Conservation (phyloP, 2,329 filamentous ascomycete species). For the Fusarium tricinctum region DNA sequence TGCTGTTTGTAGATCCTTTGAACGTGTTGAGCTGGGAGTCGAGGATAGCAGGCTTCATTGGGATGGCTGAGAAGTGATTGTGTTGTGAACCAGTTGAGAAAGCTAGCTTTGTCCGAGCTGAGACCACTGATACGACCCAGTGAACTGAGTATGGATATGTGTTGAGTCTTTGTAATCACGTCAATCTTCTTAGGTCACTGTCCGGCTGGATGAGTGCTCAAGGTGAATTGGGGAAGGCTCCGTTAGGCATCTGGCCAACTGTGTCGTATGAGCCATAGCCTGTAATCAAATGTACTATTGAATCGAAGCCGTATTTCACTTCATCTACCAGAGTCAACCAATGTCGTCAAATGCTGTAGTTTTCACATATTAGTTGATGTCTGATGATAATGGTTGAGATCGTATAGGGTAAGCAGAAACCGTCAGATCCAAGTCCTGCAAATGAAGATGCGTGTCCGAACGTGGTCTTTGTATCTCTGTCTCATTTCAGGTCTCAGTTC, state of each 20-base stretch:
- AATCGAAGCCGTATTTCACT: background rate
- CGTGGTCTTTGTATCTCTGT: no score
- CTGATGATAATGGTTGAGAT: background rate
- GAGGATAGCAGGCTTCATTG: background rate
- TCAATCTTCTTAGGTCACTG: background rate
- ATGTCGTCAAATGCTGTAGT: background rate
- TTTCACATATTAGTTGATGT: background rate
- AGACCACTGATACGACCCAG: background rate
- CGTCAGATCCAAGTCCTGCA: background rate
- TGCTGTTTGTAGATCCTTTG: constrained; percentile 11
- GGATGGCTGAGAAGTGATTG: background rate
- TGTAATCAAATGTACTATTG: background rate
- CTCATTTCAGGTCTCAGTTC: no score
- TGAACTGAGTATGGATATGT: background rate
- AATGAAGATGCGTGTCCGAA: background rate
- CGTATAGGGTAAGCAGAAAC: background rate
- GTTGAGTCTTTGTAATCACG: background rate
- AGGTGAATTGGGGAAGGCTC: background rate
- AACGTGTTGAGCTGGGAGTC: background rate
- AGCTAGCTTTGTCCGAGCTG: background rate
- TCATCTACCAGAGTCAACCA: background rate
- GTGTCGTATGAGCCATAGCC: no score
- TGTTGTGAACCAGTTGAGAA: background rate
- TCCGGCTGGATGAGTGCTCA: background rate
- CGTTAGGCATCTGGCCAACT: background rate